A percentile compares a stretch with the other conserved stretches of the same genome.
Evolutionary conservation across 2,329 filamentous ascomycete genomes (phyloP).

Genomic region (Dothiorella sarmentorum): DNA sequence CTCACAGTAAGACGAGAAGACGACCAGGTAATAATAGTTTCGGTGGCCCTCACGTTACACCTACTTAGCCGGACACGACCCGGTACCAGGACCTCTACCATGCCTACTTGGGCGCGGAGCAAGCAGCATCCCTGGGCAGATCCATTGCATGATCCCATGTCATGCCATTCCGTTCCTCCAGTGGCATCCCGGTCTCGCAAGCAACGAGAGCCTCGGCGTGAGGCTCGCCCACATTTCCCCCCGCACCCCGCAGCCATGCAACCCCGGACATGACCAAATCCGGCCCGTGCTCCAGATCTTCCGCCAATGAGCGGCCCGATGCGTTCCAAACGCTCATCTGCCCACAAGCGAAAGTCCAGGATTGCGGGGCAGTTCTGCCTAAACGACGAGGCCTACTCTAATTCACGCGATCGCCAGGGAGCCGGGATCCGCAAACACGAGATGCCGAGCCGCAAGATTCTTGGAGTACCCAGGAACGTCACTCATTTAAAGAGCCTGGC

Average conservation of each 20-base stretch:
- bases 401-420: constrained; percentile 1
- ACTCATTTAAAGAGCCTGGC: background rate
- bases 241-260: constrained; percentile 10
- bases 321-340: background rate
- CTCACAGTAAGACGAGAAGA: background rate
- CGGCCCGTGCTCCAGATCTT: constrained; percentile 7
- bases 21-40: background rate
- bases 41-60: background rate
- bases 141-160: constrained; percentile 13
- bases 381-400: constrained; percentile 1
- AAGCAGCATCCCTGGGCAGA: constrained; percentile 10
- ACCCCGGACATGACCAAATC: background rate
- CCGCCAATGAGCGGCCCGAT: constrained; percentile 10
- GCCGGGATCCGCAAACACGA: constrained; percentile 9
- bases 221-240: too few relatives aligned
- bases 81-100: background rate
- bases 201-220: too few relatives aligned
- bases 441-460: constrained; percentile 7
- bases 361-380: constrained; percentile 14
- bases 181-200: background rate
- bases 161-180: constrained; percentile 12
- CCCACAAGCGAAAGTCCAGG: too few relatives aligned
- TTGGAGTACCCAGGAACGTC: background rate
- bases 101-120: constrained; percentile 7
- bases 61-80: constrained; percentile 4